Conservation (phyloP, 208 protist genomes). For the Wallacemonas sp. region DNA sequence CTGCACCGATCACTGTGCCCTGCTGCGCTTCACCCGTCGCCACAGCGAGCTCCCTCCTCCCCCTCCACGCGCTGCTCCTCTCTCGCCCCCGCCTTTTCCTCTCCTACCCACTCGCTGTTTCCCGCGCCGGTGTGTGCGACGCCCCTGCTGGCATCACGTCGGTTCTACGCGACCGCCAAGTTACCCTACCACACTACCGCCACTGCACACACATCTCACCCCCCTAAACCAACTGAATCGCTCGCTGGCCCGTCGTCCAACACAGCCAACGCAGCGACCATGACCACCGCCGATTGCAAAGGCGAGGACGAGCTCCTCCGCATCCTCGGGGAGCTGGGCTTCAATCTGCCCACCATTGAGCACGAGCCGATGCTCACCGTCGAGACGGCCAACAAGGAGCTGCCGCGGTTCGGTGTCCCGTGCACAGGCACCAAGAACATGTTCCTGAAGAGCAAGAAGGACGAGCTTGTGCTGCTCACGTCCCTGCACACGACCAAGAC, state of each 20-base stretch:
- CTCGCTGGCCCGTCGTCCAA: not conserved
- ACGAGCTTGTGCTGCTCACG: constrained; percentile 77
- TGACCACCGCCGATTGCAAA: constrained; percentile 58
- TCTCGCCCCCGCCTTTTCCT: not conserved
- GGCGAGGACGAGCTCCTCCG: constrained; percentile 62
- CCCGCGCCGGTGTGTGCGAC: not conserved
- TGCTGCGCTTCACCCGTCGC: not conserved
- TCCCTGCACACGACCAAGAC: constrained; percentile 71
- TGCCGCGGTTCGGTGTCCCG: constrained; percentile 42
- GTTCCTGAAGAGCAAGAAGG: constrained; percentile 93
- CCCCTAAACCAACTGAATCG: not conserved
- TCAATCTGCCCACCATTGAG: constrained; percentile 54
- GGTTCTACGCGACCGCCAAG: not conserved
- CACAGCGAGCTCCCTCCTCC: not conserved
- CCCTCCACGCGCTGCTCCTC: not conserved
- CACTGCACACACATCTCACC: not conserved
- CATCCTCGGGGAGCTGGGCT: constrained; percentile 44
- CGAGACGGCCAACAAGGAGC: constrained; percentile 68
- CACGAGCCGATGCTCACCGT: constrained; percentile 79
- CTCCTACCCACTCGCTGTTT: not conserved
- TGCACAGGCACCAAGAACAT: constrained; percentile 83
- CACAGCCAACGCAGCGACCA: constrained; percentile 14
- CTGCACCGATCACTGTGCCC: not conserved
- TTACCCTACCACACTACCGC: not conserved
- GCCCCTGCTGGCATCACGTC: not conserved